Evolutionary conservation across 805 yeast species (phyloP).

Genomic region (Cyberlindnera misumaiensis): DNA sequence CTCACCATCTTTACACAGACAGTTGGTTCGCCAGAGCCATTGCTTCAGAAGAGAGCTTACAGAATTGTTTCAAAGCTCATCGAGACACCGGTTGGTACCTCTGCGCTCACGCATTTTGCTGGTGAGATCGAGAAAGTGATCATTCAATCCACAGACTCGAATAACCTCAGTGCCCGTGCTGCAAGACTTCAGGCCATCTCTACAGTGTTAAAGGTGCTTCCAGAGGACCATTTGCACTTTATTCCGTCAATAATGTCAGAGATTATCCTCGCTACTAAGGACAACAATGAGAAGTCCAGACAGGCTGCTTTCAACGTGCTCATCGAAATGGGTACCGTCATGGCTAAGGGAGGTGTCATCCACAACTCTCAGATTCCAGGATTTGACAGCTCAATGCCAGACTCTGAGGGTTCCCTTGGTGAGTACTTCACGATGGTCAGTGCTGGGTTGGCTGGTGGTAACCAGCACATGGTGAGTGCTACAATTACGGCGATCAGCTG

Average conservation of each 20-base stretch:
- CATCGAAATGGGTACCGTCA: constrained; percentile 71
- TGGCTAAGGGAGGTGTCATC: constrained; percentile 61
- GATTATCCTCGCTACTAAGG: constrained; percentile 85
- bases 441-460: constrained; percentile 92
- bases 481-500: constrained; percentile 86
- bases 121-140: constrained; percentile 54
- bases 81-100: constrained; percentile 60
- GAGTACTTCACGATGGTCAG: constrained; percentile 90
- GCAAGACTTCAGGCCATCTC: constrained; percentile 67
- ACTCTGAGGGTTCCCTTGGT: constrained; percentile 57
- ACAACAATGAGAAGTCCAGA: constrained; percentile 87
- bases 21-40: constrained; percentile 49
- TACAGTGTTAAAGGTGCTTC: constrained; percentile 53
- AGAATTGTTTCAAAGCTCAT: constrained; percentile 65
- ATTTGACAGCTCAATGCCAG: constrained; percentile 55
- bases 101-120: constrained; percentile 46
- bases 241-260: constrained; percentile 82
- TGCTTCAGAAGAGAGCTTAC: constrained; percentile 85
- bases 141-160: constrained; percentile 47
- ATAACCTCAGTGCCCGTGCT: constrained; percentile 72
- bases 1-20: constrained; percentile 73
- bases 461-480: constrained; percentile 97
- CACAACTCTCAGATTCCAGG: constrained; percentile 61
- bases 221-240: constrained; percentile 59
- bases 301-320: constrained; percentile 69